Evolutionary conservation across 805 yeast genomes (phyloP).

Genomic region (Ascoidea rubescens): DNA sequence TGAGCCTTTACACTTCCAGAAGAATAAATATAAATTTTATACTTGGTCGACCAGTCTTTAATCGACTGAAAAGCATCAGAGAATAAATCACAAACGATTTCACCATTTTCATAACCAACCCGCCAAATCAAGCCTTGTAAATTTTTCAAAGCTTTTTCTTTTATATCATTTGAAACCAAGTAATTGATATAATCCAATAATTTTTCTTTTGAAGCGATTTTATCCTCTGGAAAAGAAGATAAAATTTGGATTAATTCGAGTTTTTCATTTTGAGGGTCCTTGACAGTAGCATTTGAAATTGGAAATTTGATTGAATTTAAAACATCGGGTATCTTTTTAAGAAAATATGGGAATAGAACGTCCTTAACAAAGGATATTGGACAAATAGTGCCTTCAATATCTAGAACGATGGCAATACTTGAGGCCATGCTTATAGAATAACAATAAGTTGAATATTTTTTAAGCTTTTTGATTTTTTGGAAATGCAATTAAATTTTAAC

Average conservation of each 20-base stretch:
- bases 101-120: constrained; percentile 64
- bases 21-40: constrained; percentile 58
- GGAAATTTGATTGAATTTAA: constrained; percentile 16
- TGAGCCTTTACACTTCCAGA: constrained; percentile 88
- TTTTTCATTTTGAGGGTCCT: not conserved
- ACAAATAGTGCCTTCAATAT: constrained; percentile 89
- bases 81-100: constrained; percentile 64
- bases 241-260: not conserved
- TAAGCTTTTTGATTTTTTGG: too few relatives aligned
- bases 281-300: constrained; percentile 5
- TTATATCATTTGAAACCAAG: constrained; percentile 54
- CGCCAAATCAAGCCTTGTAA: constrained; percentile 82
- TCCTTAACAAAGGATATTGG: constrained; percentile 84
- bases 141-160: constrained; percentile 62
- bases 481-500: too few relatives aligned
- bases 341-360: constrained; percentile 62
- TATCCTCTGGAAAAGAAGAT: constrained; percentile 7
- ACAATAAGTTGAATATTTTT: too few relatives aligned
- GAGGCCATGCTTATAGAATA: too few relatives aligned
- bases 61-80: constrained; percentile 55
- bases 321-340: constrained; percentile 29
- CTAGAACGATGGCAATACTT: constrained; percentile 32
- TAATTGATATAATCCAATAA: constrained; percentile 35
- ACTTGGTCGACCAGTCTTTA: constrained; percentile 21
- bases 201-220: constrained; percentile 14